A percentile compares a stretch with the other conserved stretches of the same genome.
phyloP scores from a whole-genome alignment of 2,329 filamentous ascomycete species.

The Penicillium freii region DNA sequence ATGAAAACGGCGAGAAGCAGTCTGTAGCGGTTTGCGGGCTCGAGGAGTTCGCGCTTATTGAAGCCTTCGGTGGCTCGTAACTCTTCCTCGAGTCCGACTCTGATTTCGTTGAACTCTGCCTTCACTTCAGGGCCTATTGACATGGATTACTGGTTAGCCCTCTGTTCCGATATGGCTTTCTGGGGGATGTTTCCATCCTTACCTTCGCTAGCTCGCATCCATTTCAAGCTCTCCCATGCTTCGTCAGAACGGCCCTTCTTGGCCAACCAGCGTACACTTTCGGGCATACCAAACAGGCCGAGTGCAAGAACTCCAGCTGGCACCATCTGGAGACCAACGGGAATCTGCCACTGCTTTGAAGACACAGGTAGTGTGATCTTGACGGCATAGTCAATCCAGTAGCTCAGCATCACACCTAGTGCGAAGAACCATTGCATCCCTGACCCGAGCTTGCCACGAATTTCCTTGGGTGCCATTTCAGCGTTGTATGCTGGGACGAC shows the following conservation, averaged over 20 bases:
- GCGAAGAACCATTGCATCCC: slow-evolving; percentile 41
- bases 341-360: slow-evolving; percentile 53
- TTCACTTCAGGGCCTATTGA: slow-evolving; percentile 41
- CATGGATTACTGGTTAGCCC: slow-evolving; percentile 13
- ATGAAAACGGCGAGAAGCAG: slow-evolving; percentile 50
- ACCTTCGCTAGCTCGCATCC: slow-evolving; percentile 45
- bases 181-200: slow-evolving; percentile 20
- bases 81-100: slow-evolving; percentile 27
- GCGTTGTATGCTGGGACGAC: slow-evolving; percentile 44
- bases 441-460: slow-evolving; percentile 41
- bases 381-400: slow-evolving; percentile 53
- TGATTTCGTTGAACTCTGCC: slow-evolving; percentile 44
- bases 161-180: not conserved
- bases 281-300: slow-evolving; percentile 50
- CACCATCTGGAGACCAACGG: slow-evolving; percentile 48
- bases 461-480: slow-evolving; percentile 45
- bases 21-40: slow-evolving; percentile 49
- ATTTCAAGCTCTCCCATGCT: slow-evolving; percentile 48
- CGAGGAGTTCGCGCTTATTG: slow-evolving; percentile 48
- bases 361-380: slow-evolving; percentile 37
- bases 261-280: slow-evolving; percentile 51
- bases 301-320: slow-evolving; percentile 49
- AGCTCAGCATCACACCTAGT: slow-evolving; percentile 38
- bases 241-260: slow-evolving; percentile 50
- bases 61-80: slow-evolving; percentile 44